phyloP scores from a whole-genome alignment of 2,329 filamentous ascomycete genomes.

The Fusarium sp. region DNA sequence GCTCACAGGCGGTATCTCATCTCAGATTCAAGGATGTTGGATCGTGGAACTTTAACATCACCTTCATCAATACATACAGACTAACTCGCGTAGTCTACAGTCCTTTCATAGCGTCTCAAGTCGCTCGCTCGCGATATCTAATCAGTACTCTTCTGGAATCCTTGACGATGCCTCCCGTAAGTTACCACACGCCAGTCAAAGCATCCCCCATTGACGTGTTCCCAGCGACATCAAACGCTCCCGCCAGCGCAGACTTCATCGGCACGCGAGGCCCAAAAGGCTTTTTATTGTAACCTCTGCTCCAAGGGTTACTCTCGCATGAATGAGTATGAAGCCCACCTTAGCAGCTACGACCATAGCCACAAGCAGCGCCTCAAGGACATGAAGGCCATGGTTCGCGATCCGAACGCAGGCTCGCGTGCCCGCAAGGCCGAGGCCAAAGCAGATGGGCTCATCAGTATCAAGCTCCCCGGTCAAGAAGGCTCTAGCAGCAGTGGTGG shows the following conservation, averaged over 20 bases:
- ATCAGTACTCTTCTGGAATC: neutral
- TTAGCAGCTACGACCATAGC: conserved; percentile 94
- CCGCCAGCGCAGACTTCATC: conserved; percentile 72
- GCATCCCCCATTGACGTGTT: conserved; percentile 21
- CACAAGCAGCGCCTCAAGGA: conserved; percentile 93
- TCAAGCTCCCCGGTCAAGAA: conserved; percentile 69
- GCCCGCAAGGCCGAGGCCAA: conserved; percentile 80
- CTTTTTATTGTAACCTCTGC: conserved; percentile 90
- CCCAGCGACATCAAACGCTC: conserved; percentile 71
- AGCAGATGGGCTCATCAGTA: conserved; percentile 77
- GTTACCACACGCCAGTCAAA: conserved; percentile 60
- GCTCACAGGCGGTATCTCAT: neutral
- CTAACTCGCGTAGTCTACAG: neutral
- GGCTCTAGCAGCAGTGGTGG: conserved; percentile 49
- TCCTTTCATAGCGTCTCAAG: neutral
- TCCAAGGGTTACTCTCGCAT: conserved; percentile 95
- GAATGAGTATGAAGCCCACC: conserved; percentile 96
- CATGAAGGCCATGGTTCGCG: conserved; percentile 87
- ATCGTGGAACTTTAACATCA: conserved; percentile 19
- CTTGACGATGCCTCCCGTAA: conserved; percentile 70
- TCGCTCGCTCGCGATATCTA: rapidly evolving
- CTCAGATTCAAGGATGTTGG: conserved; percentile 14
- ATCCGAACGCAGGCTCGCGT: conserved; percentile 75
- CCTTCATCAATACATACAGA: neutral
- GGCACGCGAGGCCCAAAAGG: conserved; percentile 82